A percentile compares a stretch with the other conserved stretches of the same genome.
Evolutionary conservation across 2,329 filamentous ascomycete species (phyloP).

Genomic region (Claviceps paspali): DNA sequence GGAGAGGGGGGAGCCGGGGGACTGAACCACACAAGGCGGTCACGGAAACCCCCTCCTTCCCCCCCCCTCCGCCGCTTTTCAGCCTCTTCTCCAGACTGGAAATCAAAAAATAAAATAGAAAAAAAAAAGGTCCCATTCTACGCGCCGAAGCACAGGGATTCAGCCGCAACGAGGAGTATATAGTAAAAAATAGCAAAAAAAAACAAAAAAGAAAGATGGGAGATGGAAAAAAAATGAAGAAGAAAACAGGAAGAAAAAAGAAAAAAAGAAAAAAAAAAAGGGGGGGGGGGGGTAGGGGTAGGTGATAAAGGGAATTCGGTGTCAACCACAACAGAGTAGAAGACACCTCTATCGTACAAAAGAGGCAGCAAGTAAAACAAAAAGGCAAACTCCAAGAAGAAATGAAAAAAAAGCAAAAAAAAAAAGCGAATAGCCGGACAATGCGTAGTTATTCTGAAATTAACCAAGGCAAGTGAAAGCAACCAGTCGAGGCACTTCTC

Average conservation of each 20-base stretch:
- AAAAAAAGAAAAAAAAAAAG: neutral
- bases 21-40: no score
- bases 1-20: no score
- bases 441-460: neutral
- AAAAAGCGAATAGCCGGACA: neutral
- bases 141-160: neutral
- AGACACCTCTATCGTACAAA: neutral
- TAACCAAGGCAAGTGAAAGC: neutral
- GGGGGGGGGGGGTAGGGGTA: no score
- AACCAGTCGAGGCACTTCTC: conserved; percentile 1
- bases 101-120: no score
- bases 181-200: neutral
- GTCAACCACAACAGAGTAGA: neutral
- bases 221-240: neutral
- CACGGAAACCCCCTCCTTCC: no score
- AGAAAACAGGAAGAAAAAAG: neutral
- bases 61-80: neutral
- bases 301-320: neutral
- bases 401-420: no score
- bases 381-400: no score
- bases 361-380: no score
- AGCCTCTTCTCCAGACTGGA: neutral
- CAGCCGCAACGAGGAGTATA: neutral
- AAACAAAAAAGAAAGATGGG: neutral
- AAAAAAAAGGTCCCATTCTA: neutral